Base-by-base conservation (phyloP, 2,329 filamentous ascomycete species). In the Thermothelomyces thermophilus region DNA sequence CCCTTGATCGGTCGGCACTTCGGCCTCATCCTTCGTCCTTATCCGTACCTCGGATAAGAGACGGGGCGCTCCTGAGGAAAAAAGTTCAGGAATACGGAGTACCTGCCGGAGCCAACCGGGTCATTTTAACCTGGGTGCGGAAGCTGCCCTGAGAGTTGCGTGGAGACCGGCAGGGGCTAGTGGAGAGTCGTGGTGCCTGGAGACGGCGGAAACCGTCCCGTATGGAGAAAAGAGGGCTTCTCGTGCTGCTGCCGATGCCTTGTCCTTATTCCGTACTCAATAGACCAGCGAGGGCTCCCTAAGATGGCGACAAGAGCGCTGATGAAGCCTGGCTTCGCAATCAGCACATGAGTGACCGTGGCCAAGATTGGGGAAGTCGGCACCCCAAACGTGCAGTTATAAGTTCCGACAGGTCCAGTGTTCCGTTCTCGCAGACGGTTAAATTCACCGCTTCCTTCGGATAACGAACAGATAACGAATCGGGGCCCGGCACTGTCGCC, bases 31-130 rank as follows among this genome's bases (percentile, higher is more conserved):
- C 5, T 26, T 26, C 5, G n/a, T n/a, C n/a, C n/a, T n/a, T n/a
- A n/a, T n/a, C n/a, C n/a, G 24, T 33, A 20, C 52, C 41, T 51
- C 45, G 48, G 48, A 45, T 52, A 40, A n/a, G 28, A 20, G 30
- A 33, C 14, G 20, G 49, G n/a, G 35, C 2, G 24, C 24, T 26
- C 13, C 44, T 8, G 4, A 13, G 28, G 22, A 7, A 16, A 26
- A 24, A 16, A 26, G 17, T 11, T 16, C 36, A 24, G 44, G 43
- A 22, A 16, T 5, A 24, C 3, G 44, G 43, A 22, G 16, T 5
- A 24, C 3, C 16, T 13, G 44, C 33, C 36, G 45, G 20, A n/a
- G n/a, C n/a, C n/a, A n/a, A 20, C 39, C 37, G 46, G 20, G 33
- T 31, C 44, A 22, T 46, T 20, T 24, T 36, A 13, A 16, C 19